These are phyloP conservation scores for Sodiomyces alkalinus DNA, from an alignment of 2,329 filamentous ascomycete species.

Conservation along the genomic window DNA sequence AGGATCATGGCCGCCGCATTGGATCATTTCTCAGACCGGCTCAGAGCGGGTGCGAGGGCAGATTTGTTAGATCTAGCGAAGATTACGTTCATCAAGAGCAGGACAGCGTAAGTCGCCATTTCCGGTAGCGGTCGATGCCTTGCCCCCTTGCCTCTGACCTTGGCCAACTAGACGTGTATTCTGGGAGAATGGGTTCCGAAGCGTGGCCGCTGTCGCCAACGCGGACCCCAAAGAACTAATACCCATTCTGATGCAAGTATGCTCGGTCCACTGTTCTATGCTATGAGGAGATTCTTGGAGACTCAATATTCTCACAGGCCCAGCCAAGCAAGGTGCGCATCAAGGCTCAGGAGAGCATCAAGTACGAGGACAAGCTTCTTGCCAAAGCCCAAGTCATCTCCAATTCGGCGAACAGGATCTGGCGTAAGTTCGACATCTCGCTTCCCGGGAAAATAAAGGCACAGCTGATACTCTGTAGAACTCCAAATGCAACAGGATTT, in stretches of 20 bases:
- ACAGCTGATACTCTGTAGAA: conserved; percentile 18
- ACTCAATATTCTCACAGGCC: no score
- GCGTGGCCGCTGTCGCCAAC: conserved; percentile 51
- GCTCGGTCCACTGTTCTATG: no score
- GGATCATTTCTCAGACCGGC: conserved; percentile 60
- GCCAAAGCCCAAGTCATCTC: conserved; percentile 54
- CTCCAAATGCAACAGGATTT: conserved; percentile 35
- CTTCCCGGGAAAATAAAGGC: no score
- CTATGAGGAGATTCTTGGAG: not conserved
- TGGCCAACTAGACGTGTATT: conserved; percentile 42
- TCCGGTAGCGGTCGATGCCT: no score
- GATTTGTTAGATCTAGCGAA: conserved; percentile 57
- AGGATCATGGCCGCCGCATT: conserved; percentile 56
- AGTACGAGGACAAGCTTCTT: conserved; percentile 47
- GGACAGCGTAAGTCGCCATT: conserved; percentile 48
- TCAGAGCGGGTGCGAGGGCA: conserved; percentile 55
- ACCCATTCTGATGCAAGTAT: conserved; percentile 55
- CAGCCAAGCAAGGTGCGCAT: conserved; percentile 50
- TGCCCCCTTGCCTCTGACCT: no score
- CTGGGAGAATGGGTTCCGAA: conserved; percentile 63
- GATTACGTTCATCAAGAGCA: conserved; percentile 62
- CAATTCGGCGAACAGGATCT: conserved; percentile 52
- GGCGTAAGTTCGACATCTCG: conserved; percentile 33
- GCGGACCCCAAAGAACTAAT: conserved; percentile 53
- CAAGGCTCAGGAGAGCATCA: conserved; percentile 39